Evolutionary conservation across 2,329 filamentous ascomycete species (phyloP).

Genomic region (Fusarium kyushuense): DNA sequence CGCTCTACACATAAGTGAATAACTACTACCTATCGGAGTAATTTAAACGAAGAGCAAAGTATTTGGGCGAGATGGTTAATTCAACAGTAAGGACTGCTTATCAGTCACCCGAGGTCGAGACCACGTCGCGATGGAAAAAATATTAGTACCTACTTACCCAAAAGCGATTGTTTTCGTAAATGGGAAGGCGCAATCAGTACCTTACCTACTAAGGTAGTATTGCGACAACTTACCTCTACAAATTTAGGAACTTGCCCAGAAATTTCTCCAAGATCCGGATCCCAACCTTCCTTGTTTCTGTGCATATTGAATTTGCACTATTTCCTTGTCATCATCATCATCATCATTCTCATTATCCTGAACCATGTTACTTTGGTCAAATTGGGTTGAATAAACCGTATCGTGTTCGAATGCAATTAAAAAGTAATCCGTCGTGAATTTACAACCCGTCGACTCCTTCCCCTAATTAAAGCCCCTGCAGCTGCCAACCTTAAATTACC

Average conservation of each 20-base stretch:
- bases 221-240: conserved; percentile 20
- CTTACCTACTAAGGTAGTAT: not conserved
- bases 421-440: not conserved
- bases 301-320: not conserved
- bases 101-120: conserved; percentile 1
- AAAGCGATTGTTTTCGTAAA: conserved; percentile 24
- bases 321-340: not conserved
- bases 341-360: not conserved
- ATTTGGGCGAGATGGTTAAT: not conserved
- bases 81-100: not conserved
- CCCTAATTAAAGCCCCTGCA: conserved; percentile 37
- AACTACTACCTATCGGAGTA: not conserved
- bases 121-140: conserved; percentile 8
- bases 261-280: conserved; percentile 25
- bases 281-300: conserved; percentile 35
- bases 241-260: conserved; percentile 36
- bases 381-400: not conserved
- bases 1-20: not conserved
- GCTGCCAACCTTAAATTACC: conserved; percentile 42
- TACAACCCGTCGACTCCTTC: conserved; percentile 1
- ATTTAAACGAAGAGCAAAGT: not conserved
- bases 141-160: too few relatives aligned
- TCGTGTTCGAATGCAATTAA: not conserved
- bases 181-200: conserved; percentile 27
- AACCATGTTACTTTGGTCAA: not conserved